Evolutionary conservation across 2,329 filamentous ascomycete species (phyloP).

Genomic region (Fusarium sp.): DNA sequence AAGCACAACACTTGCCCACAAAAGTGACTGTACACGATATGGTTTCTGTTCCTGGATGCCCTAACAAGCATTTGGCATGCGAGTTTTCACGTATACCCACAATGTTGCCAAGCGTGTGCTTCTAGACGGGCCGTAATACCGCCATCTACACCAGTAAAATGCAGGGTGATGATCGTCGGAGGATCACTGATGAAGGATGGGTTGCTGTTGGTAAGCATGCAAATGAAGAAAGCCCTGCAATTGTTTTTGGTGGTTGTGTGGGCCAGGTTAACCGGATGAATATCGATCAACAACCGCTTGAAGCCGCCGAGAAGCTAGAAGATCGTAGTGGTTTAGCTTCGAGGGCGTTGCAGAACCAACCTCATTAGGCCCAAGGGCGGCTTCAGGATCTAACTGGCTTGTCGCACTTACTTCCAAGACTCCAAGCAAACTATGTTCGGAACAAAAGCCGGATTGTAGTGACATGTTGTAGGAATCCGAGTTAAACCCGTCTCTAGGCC

Average conservation of each 20-base stretch:
- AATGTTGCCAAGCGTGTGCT: neutral
- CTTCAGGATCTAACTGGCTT: neutral
- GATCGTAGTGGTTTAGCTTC: neutral
- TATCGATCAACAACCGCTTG: neutral
- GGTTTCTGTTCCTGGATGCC: neutral
- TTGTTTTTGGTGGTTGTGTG: neutral
- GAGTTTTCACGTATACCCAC: neutral
- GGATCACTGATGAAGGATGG: neutral
- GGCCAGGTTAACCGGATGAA: too few species aligned
- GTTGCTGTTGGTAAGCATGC: neutral
- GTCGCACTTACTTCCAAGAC: neutral
- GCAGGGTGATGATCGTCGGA: neutral
- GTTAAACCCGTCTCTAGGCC: neutral
- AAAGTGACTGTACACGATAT: neutral
- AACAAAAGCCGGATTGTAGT: slow-evolving; percentile 1
- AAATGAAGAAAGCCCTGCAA: neutral
- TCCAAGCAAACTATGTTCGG: slow-evolving; percentile 7
- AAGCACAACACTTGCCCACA: neutral
- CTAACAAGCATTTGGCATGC: neutral
- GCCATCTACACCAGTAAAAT: neutral
- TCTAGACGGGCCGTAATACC: neutral
- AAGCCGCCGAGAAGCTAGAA: neutral
- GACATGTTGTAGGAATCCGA: slow-evolving; percentile 11
- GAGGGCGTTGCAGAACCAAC: neutral
- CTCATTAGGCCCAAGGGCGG: neutral